These are phyloP conservation scores for Floccularia luteovirens DNA, from an alignment of 768 basidiomycete species.

Conservation along the genomic window DNA sequence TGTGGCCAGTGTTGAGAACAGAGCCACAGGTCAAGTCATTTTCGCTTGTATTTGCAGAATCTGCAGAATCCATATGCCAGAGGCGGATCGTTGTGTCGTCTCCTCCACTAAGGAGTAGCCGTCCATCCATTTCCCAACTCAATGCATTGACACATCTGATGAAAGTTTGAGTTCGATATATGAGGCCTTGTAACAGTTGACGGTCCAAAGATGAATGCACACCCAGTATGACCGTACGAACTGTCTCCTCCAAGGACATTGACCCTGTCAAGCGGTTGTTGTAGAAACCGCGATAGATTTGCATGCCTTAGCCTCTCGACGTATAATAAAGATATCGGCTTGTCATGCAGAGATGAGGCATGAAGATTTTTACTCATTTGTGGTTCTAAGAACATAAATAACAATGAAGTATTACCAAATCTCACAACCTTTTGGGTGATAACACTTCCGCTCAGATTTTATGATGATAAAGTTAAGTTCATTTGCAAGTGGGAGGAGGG, in stretches of 20 bases:
- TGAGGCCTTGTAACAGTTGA: neutral
- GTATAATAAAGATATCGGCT: slow-evolving; percentile 12
- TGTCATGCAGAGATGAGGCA: neutral
- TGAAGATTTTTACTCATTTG: too few relatives aligned
- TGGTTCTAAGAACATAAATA: too few relatives aligned
- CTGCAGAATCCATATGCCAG: slow-evolving; percentile 58
- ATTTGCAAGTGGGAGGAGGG: too few relatives aligned
- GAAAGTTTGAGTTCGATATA: slow-evolving; percentile 2
- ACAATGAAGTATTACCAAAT: too few relatives aligned
- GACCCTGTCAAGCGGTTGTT: slow-evolving; percentile 49
- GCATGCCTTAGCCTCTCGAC: slow-evolving; percentile 18
- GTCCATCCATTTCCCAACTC: slow-evolving; percentile 63
- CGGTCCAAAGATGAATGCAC: neutral
- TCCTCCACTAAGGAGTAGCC: slow-evolving; percentile 59
- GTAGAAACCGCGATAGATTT: slow-evolving; percentile 16
- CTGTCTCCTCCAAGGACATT: slow-evolving; percentile 60
- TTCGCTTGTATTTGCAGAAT: slow-evolving; percentile 30
- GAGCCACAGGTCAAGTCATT: slow-evolving; percentile 62
- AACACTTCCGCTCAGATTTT: too few relatives aligned
- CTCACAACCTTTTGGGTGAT: too few relatives aligned
- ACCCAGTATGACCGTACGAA: slow-evolving; percentile 65
- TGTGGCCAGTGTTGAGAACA: slow-evolving; percentile 75
- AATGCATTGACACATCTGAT: slow-evolving; percentile 71
- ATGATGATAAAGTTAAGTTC: too few relatives aligned
- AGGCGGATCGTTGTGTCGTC: slow-evolving; percentile 76